phyloP scores from a whole-genome alignment of 2,329 filamentous ascomycete species.

The Fusarium tricinctum region DNA sequence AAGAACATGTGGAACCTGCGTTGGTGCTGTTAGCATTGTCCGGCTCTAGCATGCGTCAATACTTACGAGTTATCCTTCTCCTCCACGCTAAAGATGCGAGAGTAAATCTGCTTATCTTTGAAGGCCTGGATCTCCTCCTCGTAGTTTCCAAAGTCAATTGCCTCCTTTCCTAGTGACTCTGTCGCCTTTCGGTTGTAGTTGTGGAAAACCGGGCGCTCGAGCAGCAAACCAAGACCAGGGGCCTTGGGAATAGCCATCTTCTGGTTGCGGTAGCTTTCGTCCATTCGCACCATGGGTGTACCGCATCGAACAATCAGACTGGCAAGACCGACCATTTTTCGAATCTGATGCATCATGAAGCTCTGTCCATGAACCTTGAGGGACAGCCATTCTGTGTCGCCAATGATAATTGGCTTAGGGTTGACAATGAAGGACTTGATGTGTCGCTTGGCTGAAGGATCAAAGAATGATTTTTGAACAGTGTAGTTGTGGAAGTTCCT shows the following conservation, averaged over 20 bases:
- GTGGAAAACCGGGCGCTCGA: constrained; percentile 93
- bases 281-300: constrained; percentile 77
- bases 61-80: constrained; percentile 88
- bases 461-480: constrained; percentile 83
- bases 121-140: constrained; percentile 86
- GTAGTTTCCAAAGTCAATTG: constrained; percentile 83
- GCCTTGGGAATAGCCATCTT: constrained; percentile 94
- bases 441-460: constrained; percentile 87
- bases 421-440: constrained; percentile 94
- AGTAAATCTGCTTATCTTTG: constrained; percentile 93
- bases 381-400: constrained; percentile 94
- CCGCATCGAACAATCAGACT: constrained; percentile 88
- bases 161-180: constrained; percentile 72
- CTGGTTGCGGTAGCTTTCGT: constrained; percentile 77
- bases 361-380: constrained; percentile 97
- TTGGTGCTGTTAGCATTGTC: constrained; percentile 26
- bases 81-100: constrained; percentile 90
- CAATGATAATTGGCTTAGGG: constrained; percentile 81
- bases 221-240: constrained; percentile 85
- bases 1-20: constrained; percentile 81
- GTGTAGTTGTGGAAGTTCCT: constrained; percentile 98
- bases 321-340: constrained; percentile 98
- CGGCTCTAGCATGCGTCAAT: neutral
- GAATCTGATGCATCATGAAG: constrained; percentile 99
- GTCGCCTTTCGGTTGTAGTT: constrained; percentile 84